Base-by-base conservation (phyloP, 805 yeast species). In the Candida multigemmis region DNA sequence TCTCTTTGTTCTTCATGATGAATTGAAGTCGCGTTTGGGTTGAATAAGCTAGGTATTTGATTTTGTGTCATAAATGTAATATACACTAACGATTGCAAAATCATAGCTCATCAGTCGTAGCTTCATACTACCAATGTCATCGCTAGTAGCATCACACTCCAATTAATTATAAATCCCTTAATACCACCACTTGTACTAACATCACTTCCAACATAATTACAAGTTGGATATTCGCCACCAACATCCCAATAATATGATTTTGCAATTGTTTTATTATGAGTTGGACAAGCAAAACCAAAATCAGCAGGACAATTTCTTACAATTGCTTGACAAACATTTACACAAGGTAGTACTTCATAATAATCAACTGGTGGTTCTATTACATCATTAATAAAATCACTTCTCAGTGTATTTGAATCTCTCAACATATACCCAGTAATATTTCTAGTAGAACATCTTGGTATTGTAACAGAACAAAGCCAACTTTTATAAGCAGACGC, bases 391-490 rank as follows among this genome's bases (percentile, higher is more conserved):
- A 89, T 63, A 35, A 68, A 71, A 4, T 56, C 53, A 40, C 70
- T 82, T 35, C 98, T 65, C 7, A 82, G 76, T 4, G 59, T 48
- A 10, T 64, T 64, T 4, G 56, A 56, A 3, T 54, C 49, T 18
- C 93, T 60, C 15, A 40, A 31, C 12, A 51, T 48, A 46, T 68
- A 76, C 5, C 69, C 70, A 0, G 63, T 40, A 6, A 54, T 34
- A 5, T 68, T 46, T 9, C 47, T 36, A 9, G 79, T 74, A 2
- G 83, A 64, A 42, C 98, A 89, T 16, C 96, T 60, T 0, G 97
- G 97, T 5, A 89, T 82, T 0, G 85, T 63, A 4, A 85, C 84
- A 0, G 93, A 66, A 53, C 98, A 89, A 12, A 91, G 64, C 98
- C 98, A 89, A 41, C 77, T 65, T 41, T 72, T 74, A 49, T 89